Conservation (phyloP, 176 grass and related monocot genomes). For the Ensete glaucum region DNA sequence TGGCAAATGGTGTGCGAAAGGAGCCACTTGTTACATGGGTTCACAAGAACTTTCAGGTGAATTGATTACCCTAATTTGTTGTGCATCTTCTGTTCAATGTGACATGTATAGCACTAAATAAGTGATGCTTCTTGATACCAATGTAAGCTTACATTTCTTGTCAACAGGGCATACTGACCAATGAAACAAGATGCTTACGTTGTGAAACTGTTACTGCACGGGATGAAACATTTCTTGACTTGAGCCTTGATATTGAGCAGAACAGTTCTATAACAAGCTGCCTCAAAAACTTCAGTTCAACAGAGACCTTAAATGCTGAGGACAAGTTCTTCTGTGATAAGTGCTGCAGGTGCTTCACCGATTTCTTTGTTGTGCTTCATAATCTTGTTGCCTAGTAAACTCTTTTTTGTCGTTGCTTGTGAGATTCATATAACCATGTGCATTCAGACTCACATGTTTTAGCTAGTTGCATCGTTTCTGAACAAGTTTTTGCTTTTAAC, state of each 20-base stretch:
- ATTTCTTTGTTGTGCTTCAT: not conserved
- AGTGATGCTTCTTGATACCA: not conserved
- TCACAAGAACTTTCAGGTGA: slow-evolving; percentile 27
- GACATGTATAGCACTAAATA: too few relatives aligned
- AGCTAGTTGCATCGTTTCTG: too few relatives aligned
- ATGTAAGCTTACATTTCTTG: not conserved
- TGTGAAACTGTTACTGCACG: slow-evolving; percentile 26
- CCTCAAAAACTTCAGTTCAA: slow-evolving; percentile 26
- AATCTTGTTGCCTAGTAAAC: not conserved
- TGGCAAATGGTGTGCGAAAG: slow-evolving; percentile 11
- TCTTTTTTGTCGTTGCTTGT: too few relatives aligned
- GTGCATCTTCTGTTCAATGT: not conserved
- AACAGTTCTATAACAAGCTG: slow-evolving; percentile 28
- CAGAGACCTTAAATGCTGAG: slow-evolving; percentile 24
- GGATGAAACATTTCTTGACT: slow-evolving; percentile 24
- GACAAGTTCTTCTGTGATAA: slow-evolving; percentile 27
- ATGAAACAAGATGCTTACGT: slow-evolving; percentile 23
- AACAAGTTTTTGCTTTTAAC: too few relatives aligned
- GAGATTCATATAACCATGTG: too few relatives aligned
- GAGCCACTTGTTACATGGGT: slow-evolving; percentile 26
- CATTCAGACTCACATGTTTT: too few relatives aligned
- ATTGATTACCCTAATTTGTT: not conserved
- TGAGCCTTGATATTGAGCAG: slow-evolving; percentile 23
- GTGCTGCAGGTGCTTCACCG: slow-evolving; percentile 11
- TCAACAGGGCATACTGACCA: slow-evolving; percentile 14